Percentiles rank a stretch among this genome's conserved stretches.
Conservation (phyloP, 345 rosid species). For the Heritiera littoralis region DNA sequence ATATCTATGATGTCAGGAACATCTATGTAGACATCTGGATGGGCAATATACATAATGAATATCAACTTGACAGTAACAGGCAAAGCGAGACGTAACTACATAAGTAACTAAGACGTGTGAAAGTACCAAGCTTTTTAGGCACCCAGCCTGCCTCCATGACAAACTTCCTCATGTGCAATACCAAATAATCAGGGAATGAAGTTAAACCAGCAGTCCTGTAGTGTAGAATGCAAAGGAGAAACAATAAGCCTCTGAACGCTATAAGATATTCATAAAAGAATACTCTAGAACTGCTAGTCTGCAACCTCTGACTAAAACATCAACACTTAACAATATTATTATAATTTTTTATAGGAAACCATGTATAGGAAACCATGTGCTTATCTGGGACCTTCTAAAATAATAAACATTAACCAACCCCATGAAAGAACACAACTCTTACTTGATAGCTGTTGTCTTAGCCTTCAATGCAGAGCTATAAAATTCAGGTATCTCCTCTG, state of each 20-base stretch:
- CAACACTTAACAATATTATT: neutral
- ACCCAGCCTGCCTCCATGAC: constrained; percentile 98
- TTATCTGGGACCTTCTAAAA: neutral
- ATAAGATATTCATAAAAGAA: neutral
- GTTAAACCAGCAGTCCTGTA: constrained; percentile 87
- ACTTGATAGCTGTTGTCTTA: constrained; percentile 88
- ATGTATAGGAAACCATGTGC: neutral
- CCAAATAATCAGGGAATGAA: constrained; percentile 94
- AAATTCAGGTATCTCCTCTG: constrained; percentile 79
- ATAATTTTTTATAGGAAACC: neutral
- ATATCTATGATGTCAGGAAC: constrained; percentile 93
- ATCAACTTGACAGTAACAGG: neutral
- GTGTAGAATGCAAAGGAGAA: constrained; percentile 14
- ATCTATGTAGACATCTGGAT: constrained; percentile 89
- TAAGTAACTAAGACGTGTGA: constrained; percentile 19
- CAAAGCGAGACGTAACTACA: neutral
- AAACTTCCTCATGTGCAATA: constrained; percentile 94
- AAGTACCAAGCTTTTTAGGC: constrained; percentile 92
- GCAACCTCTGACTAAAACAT: neutral
- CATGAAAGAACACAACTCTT: constrained; percentile 33
- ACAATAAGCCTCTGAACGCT: neutral
- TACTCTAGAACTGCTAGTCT: neutral
- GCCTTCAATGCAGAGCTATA: constrained; percentile 88
- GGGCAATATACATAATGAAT: constrained; percentile 11
- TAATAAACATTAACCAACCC: neutral